Evolutionary conservation across 805 yeast species (phyloP).

Genomic region (Monosporozyma siamensis): DNA sequence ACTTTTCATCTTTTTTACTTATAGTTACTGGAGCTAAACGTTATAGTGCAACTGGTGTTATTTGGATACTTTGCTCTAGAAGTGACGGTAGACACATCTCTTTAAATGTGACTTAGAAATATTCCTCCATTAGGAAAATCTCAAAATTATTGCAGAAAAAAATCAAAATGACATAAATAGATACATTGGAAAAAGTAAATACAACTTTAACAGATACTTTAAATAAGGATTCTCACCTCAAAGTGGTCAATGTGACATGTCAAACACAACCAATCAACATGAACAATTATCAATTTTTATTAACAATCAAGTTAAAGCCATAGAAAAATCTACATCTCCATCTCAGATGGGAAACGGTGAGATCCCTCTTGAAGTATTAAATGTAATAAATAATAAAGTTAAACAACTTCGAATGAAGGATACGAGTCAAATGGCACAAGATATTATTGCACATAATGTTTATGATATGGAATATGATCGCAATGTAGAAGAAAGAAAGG

Average conservation of each 20-base stretch:
- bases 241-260: neutral
- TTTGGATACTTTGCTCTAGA: too few relatives aligned
- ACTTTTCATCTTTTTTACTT: too few relatives aligned
- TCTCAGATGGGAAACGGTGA: conserved; percentile 1
- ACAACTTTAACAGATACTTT: too few relatives aligned
- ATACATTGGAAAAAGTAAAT: too few relatives aligned
- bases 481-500: conserved; percentile 11
- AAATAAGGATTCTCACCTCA: too few relatives aligned
- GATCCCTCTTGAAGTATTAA: conserved; percentile 9
- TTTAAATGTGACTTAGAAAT: too few relatives aligned
- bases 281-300: conserved; percentile 5
- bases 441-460: conserved; percentile 12
- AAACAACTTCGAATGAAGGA: conserved; percentile 3
- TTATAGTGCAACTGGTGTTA: too few relatives aligned
- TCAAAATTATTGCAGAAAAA: too few relatives aligned
- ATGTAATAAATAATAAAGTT: conserved; percentile 6
- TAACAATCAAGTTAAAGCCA: conserved; percentile 1
- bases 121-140: too few relatives aligned
- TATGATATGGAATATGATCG: conserved; percentile 14
- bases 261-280: neutral
- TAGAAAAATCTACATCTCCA: neutral
- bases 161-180: too few relatives aligned
- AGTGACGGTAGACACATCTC: too few relatives aligned
- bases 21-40: too few relatives aligned
- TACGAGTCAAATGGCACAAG: conserved; percentile 8